Evolutionary conservation across 495 filamentous ascomycete genomes (phyloP).

Genomic region (Haplographium delicatum): DNA sequence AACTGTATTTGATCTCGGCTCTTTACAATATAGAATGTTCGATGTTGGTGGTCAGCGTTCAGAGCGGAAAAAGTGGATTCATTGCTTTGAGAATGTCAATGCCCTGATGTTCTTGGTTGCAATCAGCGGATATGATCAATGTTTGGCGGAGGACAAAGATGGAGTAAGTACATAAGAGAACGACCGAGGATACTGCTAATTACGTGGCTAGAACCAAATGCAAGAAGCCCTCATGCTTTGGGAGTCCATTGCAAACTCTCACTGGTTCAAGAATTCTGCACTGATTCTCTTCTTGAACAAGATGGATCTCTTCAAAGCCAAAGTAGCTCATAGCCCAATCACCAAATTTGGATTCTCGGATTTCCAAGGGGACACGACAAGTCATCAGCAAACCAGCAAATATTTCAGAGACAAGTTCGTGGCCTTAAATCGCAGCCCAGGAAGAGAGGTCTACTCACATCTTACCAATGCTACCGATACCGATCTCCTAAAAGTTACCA

Average conservation of each 20-base stretch:
- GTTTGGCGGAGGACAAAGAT: conserved; percentile 94
- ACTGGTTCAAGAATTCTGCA: conserved; percentile 94
- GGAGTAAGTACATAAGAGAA: conserved; percentile 84
- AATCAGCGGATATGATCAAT: conserved; percentile 95
- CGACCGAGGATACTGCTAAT: too few relatives aligned
- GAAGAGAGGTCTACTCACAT: conserved; percentile 89
- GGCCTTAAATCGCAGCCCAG: conserved; percentile 75
- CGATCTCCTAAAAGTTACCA: conserved; percentile 92
- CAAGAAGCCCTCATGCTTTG: conserved; percentile 98
- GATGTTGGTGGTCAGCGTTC: conserved; percentile 96
- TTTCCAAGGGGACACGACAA: conserved; percentile 59
- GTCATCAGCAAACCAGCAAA: conserved; percentile 59
- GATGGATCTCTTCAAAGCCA: conserved; percentile 94
- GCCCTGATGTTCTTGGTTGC: conserved; percentile 92
- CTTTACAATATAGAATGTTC: conserved; percentile 98
- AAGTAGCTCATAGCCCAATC: conserved; percentile 75
- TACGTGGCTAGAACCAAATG: conserved; percentile 99
- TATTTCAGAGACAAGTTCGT: conserved; percentile 91
- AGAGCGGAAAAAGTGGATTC: conserved; percentile 99
- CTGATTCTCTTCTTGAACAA: conserved; percentile 99
- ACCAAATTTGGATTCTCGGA: conserved; percentile 86
- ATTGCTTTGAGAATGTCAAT: conserved; percentile 97
- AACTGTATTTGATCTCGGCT: conserved; percentile 89
- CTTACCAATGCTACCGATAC: conserved; percentile 95
- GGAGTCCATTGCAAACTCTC: conserved; percentile 93